phyloP scores from a whole-genome alignment of 129 eudicot species.

The Chrysanthemum lavandulifolium region DNA sequence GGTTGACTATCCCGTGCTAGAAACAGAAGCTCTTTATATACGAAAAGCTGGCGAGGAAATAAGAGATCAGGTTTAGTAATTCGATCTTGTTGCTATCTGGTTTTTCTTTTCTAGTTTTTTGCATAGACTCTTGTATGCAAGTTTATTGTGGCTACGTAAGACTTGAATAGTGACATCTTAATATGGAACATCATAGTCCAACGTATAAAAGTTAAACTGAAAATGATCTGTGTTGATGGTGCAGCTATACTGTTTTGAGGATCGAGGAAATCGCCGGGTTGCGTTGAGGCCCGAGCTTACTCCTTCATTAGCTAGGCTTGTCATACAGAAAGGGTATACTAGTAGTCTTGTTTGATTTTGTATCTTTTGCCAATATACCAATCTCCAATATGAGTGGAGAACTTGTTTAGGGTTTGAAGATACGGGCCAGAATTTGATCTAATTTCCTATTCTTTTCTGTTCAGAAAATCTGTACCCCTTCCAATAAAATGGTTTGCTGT shows the following conservation, averaged over 20 bases:
- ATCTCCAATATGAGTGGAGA: background rate
- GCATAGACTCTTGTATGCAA: no score
- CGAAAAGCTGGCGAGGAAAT: constrained; percentile 99
- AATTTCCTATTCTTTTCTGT: constrained; percentile 71
- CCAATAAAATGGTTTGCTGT: constrained; percentile 98
- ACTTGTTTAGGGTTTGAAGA: constrained; percentile 11
- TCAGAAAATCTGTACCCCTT: constrained; percentile 90
- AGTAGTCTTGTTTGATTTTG: no score
- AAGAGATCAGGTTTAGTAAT: constrained; percentile 70
- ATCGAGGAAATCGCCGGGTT: constrained; percentile 91
- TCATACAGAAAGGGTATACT: constrained; percentile 95
- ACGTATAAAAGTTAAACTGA: no score
- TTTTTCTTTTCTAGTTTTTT: background rate
- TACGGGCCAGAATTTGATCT: constrained; percentile 51
- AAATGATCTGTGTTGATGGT: background rate
- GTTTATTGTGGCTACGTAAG: no score
- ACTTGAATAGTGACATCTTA: no score
- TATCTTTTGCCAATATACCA: no score
- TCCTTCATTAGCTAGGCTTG: constrained; percentile 98
- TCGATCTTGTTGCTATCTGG: no score
- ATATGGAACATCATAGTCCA: no score
- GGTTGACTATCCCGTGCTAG: constrained; percentile 94
- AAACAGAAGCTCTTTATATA: constrained; percentile 84
- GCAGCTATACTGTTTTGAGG: constrained; percentile 98
- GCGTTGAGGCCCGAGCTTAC: constrained; percentile 98